Base-by-base conservation (phyloP, 2,329 filamentous ascomycete genomes). In the Aspergillus versicolor region DNA sequence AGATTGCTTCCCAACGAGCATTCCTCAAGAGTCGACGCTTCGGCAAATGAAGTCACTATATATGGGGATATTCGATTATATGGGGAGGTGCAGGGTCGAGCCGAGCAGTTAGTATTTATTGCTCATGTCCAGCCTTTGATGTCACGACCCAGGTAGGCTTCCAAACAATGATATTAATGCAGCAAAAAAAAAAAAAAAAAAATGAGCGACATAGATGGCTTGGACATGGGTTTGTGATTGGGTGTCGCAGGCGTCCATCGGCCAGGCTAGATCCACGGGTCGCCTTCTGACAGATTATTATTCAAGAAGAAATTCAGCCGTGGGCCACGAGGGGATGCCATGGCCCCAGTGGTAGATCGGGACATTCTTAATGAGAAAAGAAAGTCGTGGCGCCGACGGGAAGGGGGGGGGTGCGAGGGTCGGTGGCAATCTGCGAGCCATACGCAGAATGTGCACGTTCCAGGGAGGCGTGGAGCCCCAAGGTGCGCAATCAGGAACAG, bases 161-260 rank as follows among this genome's bases (percentile, higher is more conserved):
- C 38, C 27, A 42, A 41, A 51, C 45, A 44, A 56, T 19, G 30
- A 51, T 52, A 21, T 21, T 21, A 44, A 56, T 27, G 45, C 12
- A 47, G 27, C n/a, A 19, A 50, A 24, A n/a, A n/a, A n/a, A n/a
- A n/a, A n/a, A n/a, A n/a, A n/a, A n/a, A n/a, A 44, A 45, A 44
- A 45, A n/a, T 40, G 27, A 53, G 47, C 47, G 53, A 48, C 54
- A 57, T 60, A 52, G 51, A 60, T 60, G 58, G 54, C 58, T 54
- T 44, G 41, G 30, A 21, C 42, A 13, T 44, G n/a, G 21, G 8
- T 11, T 13, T 17, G n/a, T 60, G 54, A 57, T 57, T 60, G 58
- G 58, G 47, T 52, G 47, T 47, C 45, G 40, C 34, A 9, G 19
- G 32, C 8, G 41, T 8, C 48, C 44, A 30, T 44, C 42, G 50